Evolutionary conservation across 345 rosid species (phyloP), one percentile per base, ranked within the genome.

Genomic region (Odontarrhena argentea): DNA sequence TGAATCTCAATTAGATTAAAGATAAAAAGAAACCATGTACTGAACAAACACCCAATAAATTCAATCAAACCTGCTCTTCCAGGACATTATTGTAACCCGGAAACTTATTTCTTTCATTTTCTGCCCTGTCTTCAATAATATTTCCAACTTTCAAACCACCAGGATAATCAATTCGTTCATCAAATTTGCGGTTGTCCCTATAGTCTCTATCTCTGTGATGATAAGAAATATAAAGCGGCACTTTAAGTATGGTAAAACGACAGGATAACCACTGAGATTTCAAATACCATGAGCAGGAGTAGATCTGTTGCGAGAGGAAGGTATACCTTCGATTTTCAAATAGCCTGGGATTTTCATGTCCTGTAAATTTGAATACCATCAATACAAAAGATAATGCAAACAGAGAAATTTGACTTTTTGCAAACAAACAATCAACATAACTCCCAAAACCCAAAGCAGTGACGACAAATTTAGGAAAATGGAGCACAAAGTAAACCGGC

Each of bases 51-150:
- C 51, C 14, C 7, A 48, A 51, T 15, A 43, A 74, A 26, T 55
- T 12, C 13, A 61, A 43, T 68, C 75, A 65, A 74, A 91, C 99
- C 97, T 88, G 87, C 60, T 83, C 89, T 74, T 70, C 77, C 70
- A 75, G 78, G 72, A 63, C 52, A 72, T 44, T 51, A 73, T 78
- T 84, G 71, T 87, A 78, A 61, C 79, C 77, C 67, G 73, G 67
- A 13, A 75, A 70, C 46, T 67, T 50, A 15, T 68, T 68, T 74
- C 85, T 77, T 66, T 84, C 78, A 74, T 75, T 85, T 49, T 53
- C 80, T 68, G 72, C 73, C 51, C 26, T 82, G 70, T 73, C 91
- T 63, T 79, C 86, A 54, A 72, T 50, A 55, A 75, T 82, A 70
- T 81, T 82, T 52, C 80, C 67, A 71, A 59, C 70, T 79, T 75